Percentiles rank a stretch among this genome's conserved stretches.
These are phyloP conservation scores for Pseudoscleropodium purum DNA, from an alignment of 225 moss, liverwort and hornwort species.

Conservation along the genomic window DNA sequence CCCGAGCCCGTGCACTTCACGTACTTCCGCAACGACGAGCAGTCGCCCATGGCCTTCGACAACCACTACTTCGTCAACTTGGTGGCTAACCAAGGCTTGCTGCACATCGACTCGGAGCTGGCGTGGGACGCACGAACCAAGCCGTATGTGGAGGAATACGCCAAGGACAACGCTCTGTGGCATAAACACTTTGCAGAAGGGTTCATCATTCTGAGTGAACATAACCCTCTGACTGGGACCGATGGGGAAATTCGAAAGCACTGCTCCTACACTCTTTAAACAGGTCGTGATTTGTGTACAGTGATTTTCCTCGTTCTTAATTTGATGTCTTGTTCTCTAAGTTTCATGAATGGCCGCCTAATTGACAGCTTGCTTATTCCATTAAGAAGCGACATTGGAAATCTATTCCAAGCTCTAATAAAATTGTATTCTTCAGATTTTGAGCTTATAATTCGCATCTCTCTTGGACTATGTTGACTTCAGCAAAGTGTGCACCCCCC, in stretches of 20 bases:
- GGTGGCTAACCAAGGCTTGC: constrained; percentile 36
- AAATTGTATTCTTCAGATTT: not conserved
- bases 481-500: not conserved
- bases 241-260: constrained; percentile 19
- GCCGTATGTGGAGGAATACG: constrained; percentile 23
- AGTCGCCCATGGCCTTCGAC: constrained; percentile 61
- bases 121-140: constrained; percentile 41
- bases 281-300: not conserved
- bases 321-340: not conserved
- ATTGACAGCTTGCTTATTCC: not conserved
- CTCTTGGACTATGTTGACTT: not conserved
- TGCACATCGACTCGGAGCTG: constrained; percentile 46
- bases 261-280: constrained; percentile 16
- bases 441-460: not conserved
- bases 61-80: constrained; percentile 50
- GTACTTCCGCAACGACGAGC: constrained; percentile 57
- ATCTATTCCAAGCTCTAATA: not conserved
- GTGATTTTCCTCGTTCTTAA: not conserved
- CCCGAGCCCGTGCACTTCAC: constrained; percentile 32
- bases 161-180: constrained; percentile 37
- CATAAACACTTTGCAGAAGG: constrained; percentile 27
- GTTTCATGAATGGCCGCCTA: not conserved
- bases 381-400: not conserved
- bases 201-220: constrained; percentile 28
- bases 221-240: constrained; percentile 21